Conservation (phyloP, 2,329 filamentous ascomycete genomes). For the Aspergillus fischeri region DNA sequence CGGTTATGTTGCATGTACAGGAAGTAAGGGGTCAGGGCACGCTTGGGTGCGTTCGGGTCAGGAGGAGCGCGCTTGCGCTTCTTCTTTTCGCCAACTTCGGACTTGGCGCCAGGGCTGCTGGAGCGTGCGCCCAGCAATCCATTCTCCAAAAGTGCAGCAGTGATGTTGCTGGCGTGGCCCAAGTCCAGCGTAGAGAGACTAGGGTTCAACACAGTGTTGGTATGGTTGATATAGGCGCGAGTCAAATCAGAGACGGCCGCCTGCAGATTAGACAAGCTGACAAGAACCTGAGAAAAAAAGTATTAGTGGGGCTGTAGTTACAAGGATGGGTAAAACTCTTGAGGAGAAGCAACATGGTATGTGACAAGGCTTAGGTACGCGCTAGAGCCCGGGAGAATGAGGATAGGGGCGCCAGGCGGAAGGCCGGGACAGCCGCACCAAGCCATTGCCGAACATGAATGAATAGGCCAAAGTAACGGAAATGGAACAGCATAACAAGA, state of each 20-base stretch:
- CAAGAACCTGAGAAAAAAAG: slow-evolving; percentile 57
- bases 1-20: slow-evolving; percentile 88
- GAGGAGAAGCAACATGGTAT: slow-evolving; percentile 1
- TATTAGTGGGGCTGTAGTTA: slow-evolving; percentile 22
- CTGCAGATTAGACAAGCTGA: slow-evolving; percentile 74
- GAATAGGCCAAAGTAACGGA: background rate
- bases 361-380: background rate
- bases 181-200: slow-evolving; percentile 51
- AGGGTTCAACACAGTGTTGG: slow-evolving; percentile 72
- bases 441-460: background rate
- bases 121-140: slow-evolving; percentile 39
- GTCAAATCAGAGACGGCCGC: slow-evolving; percentile 75
- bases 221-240: slow-evolving; percentile 82
- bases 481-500: background rate
- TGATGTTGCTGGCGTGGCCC: slow-evolving; percentile 40
- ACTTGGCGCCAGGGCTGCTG: slow-evolving; percentile 34
- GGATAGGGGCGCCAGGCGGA: background rate
- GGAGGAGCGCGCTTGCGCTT: slow-evolving; percentile 83
- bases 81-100: slow-evolving; percentile 65
- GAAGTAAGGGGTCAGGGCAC: slow-evolving; percentile 91
- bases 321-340: slow-evolving; percentile 5
- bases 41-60: slow-evolving; percentile 92
- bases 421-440: background rate
- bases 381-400: background rate
- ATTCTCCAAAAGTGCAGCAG: slow-evolving; percentile 42